Base-by-base conservation (phyloP, 2,329 filamentous ascomycete genomes). In the Calonectria hawksworthii region DNA sequence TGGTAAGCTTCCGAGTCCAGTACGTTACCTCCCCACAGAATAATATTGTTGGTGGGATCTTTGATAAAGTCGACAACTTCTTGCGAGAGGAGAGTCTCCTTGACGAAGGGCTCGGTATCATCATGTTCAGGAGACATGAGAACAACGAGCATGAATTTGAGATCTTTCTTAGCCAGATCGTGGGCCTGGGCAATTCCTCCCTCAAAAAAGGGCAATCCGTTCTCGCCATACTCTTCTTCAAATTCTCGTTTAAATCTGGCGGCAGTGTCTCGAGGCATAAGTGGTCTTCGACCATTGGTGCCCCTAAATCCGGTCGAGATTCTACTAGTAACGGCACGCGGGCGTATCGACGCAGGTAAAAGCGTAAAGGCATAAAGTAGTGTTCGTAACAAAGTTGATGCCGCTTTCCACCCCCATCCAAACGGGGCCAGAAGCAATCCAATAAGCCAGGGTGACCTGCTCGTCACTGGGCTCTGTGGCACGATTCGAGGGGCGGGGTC, bases 1-100 rank as follows among this genome's bases (percentile, higher is more conserved):
- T 98, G 96, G 84, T 98, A 99, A 7, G 96, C 95, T 86, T 99
- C 97, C 4, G 95, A 94, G 83, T 99, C 97, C 76, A 96, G 92
- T 0, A 99, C 94, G 79, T 96, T 98, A 61, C 97, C 97, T 51
- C 94, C 95, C 97, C 97, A 99, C 3, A 99, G 86, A 44, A 99
- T 88, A 36, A 98, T 91, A 82, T 96, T 94, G 84, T 96, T 96
- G 41, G 89, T 85, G 0, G 94, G 91, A 74, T 96, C 91, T 77
- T 92, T 93, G 79, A 99, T 85, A 81, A 95, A 98, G 8, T 89
- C 87, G 14, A 93, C 89, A 4, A 98, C 93, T 54, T 96, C 93
- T 1, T 92, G 90, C 1, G 93, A 90, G 10, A 98, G 90, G 0
- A 99, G 89, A 0, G 96, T 98, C 32, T 98, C 93, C 51, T 92